A percentile compares a stretch with the other conserved stretches of the same genome.
These are phyloP conservation scores for Tephrocybe rancida DNA, from an alignment of 768 basidiomycete genomes.

Conservation along the genomic window DNA sequence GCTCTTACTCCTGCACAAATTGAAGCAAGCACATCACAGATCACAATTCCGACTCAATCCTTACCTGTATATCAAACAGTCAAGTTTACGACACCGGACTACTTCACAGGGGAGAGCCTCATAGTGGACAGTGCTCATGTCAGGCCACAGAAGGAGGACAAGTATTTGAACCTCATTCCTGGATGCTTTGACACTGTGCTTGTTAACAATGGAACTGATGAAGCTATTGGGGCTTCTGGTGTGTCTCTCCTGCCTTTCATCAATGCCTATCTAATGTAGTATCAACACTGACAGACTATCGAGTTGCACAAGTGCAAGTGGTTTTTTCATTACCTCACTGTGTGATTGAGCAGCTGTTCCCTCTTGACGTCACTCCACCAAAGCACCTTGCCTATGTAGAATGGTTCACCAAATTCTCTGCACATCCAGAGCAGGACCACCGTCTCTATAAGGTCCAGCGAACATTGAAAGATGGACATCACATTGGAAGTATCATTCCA, in stretches of 20 bases:
- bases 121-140: slow-evolving; percentile 33
- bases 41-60: slow-evolving; percentile 24
- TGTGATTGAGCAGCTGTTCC: slow-evolving; percentile 7
- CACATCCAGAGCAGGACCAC: neutral
- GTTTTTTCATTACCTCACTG: slow-evolving; percentile 23
- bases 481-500: slow-evolving; percentile 26
- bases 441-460: no score
- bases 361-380: slow-evolving; percentile 1
- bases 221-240: no score
- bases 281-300: slow-evolving; percentile 24
- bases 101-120: slow-evolving; percentile 1
- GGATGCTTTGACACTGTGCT: slow-evolving; percentile 34
- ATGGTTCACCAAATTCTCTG: slow-evolving; percentile 27
- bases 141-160: slow-evolving; percentile 14
- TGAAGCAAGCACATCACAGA: slow-evolving; percentile 13
- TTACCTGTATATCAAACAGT: slow-evolving; percentile 33
- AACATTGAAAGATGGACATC: slow-evolving; percentile 7
- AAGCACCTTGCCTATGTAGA: slow-evolving; percentile 30
- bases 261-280: no score
- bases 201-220: slow-evolving; percentile 3
- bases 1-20: slow-evolving; percentile 15
- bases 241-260: no score
- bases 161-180: slow-evolving; percentile 14
- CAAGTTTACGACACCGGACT: slow-evolving; percentile 25
- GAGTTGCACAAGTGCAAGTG: slow-evolving; percentile 24